Percentiles rank a stretch among this genome's conserved stretches.
Conservation (phyloP, 2,329 filamentous ascomycete genomes). For the Phialophora chinensis region DNA sequence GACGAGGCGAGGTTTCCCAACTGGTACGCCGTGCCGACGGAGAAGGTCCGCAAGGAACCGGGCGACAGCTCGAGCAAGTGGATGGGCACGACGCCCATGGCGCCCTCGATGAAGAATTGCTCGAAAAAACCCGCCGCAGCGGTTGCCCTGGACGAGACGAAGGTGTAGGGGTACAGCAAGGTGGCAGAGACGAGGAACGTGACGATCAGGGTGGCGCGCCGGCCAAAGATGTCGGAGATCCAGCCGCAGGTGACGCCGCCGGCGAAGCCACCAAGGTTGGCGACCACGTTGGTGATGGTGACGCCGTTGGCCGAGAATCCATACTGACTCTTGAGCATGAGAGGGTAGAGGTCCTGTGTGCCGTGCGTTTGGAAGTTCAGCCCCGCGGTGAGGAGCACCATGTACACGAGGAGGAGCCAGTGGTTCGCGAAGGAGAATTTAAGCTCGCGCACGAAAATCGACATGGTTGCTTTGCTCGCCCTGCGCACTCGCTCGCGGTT, state of each 20-base stretch:
- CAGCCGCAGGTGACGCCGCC: conserved; percentile 73
- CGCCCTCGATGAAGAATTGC: conserved; percentile 78
- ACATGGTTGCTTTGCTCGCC: conserved; percentile 65
- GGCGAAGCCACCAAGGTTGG: conserved; percentile 72
- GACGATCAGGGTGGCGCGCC: conserved; percentile 70
- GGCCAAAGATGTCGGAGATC: conserved; percentile 71
- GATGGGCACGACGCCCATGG: conserved; percentile 76
- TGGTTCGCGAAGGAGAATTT: conserved; percentile 78
- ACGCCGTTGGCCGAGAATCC: conserved; percentile 62
- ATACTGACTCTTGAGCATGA: conserved; percentile 64
- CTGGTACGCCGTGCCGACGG: conserved; percentile 68
- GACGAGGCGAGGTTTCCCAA: conserved; percentile 67
- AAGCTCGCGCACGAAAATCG: conserved; percentile 75
- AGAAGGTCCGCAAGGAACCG: conserved; percentile 65
- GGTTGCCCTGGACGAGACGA: conserved; percentile 65
- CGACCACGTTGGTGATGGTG: conserved; percentile 75
- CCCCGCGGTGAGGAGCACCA: conserved; percentile 85
- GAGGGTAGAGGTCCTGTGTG: conserved; percentile 69
- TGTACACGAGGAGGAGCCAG: conserved; percentile 79
- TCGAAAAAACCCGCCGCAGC: conserved; percentile 85
- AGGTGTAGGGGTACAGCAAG: conserved; percentile 82
- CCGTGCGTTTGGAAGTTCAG: conserved; percentile 77
- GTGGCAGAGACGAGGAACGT: conserved; percentile 72
- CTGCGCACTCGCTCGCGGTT: conserved; percentile 67
- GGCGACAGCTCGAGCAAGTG: conserved; percentile 70